Evolutionary conservation across 192 early-diverging fungal genomes (phyloP), one percentile per base, ranked within the genome.

Genomic region (Coemansia sp.): DNA sequence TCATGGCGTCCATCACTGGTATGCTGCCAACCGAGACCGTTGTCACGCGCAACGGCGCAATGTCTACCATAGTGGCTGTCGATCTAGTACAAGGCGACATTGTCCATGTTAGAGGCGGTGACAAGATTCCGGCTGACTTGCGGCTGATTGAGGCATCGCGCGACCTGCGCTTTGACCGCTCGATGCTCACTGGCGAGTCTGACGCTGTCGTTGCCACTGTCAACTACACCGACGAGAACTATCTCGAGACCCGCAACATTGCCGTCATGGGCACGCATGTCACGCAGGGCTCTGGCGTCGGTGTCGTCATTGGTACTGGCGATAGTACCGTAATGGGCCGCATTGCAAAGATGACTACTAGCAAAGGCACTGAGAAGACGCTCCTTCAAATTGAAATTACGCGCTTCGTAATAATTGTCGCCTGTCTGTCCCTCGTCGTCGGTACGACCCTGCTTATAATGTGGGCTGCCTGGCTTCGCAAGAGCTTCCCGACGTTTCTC

Each of bases 241-340:
- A 77, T 34, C 31, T 62, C 6, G 75, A 82, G 62, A 67, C 70
- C 61, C 40, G 87, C 37, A 98, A 98, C 76, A 93, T 98, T 70
- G 94, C 87, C 1, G 95, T 95, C 63, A 98, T 96, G 94, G 96
- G 96, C 21, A 96, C 96, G 21, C 76, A 96, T 21, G 91, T 97
- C 24, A 85, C 89, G 64, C 90, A 92, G 67, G 96, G 94, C 40
- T 90, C 92, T 72, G 95, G 93, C 59, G 75, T 85, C 9, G 97
- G 95, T 44, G 87, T 98, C 56, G 95, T 97, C 3, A 87, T 97
- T 70, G 93, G 90, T 6, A 97, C 86, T 3, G 94, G 92, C n/a
- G 89, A 89, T 54, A 76, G 91, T 21, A 99, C 95, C 2, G 97
- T 96, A 76, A 94, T 97, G 84, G 97, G 95, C 11, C 79, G 86